Percentiles rank a stretch among this genome's conserved stretches.
Conservation (phyloP, 2,329 filamentous ascomycete species). For the Aspergillus transmontanensis region DNA sequence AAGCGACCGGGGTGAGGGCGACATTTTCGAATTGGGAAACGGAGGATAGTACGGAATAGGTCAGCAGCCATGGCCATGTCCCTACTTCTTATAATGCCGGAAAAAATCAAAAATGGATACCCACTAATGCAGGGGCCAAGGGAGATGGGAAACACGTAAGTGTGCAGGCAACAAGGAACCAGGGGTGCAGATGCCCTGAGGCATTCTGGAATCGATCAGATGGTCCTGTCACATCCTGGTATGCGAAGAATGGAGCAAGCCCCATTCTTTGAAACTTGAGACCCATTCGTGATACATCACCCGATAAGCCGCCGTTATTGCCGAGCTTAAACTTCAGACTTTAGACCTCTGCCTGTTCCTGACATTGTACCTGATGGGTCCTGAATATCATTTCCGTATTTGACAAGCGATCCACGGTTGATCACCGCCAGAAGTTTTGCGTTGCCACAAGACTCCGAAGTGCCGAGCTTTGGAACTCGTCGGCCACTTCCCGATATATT, state of each 20-base stretch:
- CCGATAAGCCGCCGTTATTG: neutral
- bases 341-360: neutral
- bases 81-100: neutral
- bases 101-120: neutral
- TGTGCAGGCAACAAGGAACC: constrained; percentile 2
- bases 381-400: neutral
- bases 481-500: neutral
- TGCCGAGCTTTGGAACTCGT: neutral
- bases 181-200: neutral
- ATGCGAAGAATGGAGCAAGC: neutral
- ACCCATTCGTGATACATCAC: constrained; percentile 2
- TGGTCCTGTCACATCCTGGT: constrained; percentile 2
- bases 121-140: neutral
- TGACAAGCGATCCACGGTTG: neutral
- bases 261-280: neutral
- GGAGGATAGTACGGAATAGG: neutral
- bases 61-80: neutral
- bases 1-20: neutral
- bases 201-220: constrained; percentile 3
- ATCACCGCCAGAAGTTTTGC: neutral
- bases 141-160: neutral
- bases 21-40: neutral
- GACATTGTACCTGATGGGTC: constrained; percentile 2
- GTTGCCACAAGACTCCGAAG: neutral
- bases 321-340: constrained; percentile 1